These are phyloP conservation scores for Hygrophorus russula DNA, from an alignment of 768 basidiomycete genomes.

Conservation along the genomic window DNA sequence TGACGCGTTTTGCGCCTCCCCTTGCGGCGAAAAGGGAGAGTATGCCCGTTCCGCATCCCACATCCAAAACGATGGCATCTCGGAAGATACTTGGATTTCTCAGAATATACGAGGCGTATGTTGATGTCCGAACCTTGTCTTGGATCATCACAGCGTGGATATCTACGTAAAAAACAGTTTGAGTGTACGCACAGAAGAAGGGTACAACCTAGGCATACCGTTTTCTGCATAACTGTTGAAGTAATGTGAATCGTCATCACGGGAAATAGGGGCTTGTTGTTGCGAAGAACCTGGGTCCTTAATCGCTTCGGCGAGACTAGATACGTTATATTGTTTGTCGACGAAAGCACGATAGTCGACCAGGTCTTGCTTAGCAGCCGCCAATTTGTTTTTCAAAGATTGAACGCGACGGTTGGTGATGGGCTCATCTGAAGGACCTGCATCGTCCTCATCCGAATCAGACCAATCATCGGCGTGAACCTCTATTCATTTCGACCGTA, in stretches of 20 bases:
- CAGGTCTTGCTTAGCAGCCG: slow-evolving; percentile 46
- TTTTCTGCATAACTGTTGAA: slow-evolving; percentile 86
- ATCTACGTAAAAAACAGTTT: slow-evolving; percentile 32
- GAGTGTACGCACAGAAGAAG: background rate
- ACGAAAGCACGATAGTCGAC: slow-evolving; percentile 52
- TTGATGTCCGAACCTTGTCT: slow-evolving; percentile 87
- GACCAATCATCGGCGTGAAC: slow-evolving; percentile 62
- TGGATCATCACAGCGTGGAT: slow-evolving; percentile 97
- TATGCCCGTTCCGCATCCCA: slow-evolving; percentile 94
- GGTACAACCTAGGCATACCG: slow-evolving; percentile 34
- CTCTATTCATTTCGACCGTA: slow-evolving; percentile 28
- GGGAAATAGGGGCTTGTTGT: slow-evolving; percentile 18
- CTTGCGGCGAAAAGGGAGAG: slow-evolving; percentile 83
- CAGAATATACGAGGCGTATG: slow-evolving; percentile 87
- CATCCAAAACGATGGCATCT: slow-evolving; percentile 83
- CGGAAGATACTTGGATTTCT: slow-evolving; percentile 72
- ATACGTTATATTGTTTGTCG: slow-evolving; percentile 37
- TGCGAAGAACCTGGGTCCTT: slow-evolving; percentile 19
- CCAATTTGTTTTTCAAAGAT: slow-evolving; percentile 51
- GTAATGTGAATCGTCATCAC: slow-evolving; percentile 91
- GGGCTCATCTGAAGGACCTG: background rate
- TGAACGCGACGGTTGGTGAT: slow-evolving; percentile 37
- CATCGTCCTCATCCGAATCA: slow-evolving; percentile 49
- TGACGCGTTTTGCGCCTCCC: slow-evolving; percentile 82
- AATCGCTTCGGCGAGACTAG: slow-evolving; percentile 30